Evolutionary conservation across 2,329 filamentous ascomycete species (phyloP), one percentile per base, ranked within the genome.

Genomic region (Trichoderma sp.): DNA sequence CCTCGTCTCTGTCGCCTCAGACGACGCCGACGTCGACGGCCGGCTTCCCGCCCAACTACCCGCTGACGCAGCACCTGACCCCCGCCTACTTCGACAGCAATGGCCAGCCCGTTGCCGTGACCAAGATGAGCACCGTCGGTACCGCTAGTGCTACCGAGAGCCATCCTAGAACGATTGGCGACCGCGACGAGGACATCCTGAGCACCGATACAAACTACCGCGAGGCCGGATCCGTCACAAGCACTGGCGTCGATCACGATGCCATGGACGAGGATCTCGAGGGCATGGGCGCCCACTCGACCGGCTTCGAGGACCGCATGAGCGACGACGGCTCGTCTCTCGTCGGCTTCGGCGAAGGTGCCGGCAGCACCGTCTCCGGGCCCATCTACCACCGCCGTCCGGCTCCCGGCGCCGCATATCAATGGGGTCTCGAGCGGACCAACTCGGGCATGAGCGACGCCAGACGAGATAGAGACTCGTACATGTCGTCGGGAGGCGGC

Each of bases 281-380:
- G 39, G 83, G 82, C 61, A 74, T 85, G 70, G 80, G 82, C 3
- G 83, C 79, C 39, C 84, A 83, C 18, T 88, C 86, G 47, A 82
- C 85, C 3, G 86, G 84, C 4, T 88, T 83, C 72, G 87, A 89
- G 73, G 92, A 93, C 75, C 93, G 92, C 72, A 92, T 96, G 87
- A 95, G 93, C 76, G 94, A 97, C 76, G 94, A 97, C 77, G 92
- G 91, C 8, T 91, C 90, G 3, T 95, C 92, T 74, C 86, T 98
- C 6, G 95, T 98, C 11, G 95, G 92, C 0, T 98, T 98, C 76
- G 95, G 95, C 64, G 95, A 98, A 80, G 95, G 95, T 39, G 95
- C 95, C 11, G 93, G 92, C 76, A 94, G 92, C 80, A 94, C 94
- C 6, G 91, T 95, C 71, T 93, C 91, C 73, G 94, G 94, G 0